Percentiles rank a stretch among this genome's conserved stretches.
These are phyloP conservation scores for Coelastrella sp. DNA, from an alignment of 139 green algal species.

Conservation along the genomic window DNA sequence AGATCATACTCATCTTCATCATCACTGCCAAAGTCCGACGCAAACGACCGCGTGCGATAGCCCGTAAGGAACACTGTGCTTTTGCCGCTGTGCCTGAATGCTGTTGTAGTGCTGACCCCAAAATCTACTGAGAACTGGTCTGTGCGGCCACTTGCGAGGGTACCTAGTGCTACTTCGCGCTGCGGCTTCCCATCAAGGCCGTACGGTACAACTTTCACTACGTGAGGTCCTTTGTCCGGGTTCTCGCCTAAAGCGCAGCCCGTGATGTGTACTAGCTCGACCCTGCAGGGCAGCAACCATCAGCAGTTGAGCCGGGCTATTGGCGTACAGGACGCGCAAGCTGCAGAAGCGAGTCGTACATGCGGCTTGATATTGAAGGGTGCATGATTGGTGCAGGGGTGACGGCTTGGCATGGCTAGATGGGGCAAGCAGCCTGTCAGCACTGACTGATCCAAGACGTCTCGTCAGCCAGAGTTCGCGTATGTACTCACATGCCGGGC, in stretches of 20 bases:
- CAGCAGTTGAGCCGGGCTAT: too few relatives aligned
- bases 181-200: constrained; percentile 13
- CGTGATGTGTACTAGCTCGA: constrained; percentile 43
- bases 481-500: constrained; percentile 1
- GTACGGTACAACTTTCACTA: constrained; percentile 29
- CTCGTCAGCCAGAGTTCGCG: not conserved
- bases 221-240: constrained; percentile 13
- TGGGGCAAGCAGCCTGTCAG: not conserved
- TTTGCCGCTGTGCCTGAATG: constrained; percentile 39
- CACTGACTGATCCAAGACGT: not conserved
- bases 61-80: constrained; percentile 36
- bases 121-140: constrained; percentile 46
- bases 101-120: constrained; percentile 17
- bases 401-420: not conserved
- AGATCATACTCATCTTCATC: not conserved
- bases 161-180: constrained; percentile 29
- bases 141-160: not conserved
- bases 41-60: constrained; percentile 41
- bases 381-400: too few relatives aligned
- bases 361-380: too few relatives aligned
- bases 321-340: too few relatives aligned
- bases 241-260: constrained; percentile 35
- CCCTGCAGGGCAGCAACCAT: constrained; percentile 13
- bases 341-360: too few relatives aligned
- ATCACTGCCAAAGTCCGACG: constrained; percentile 5